These are phyloP conservation scores for Populus euphratica DNA, from an alignment of 345 rosid species.

Conservation along the genomic window DNA sequence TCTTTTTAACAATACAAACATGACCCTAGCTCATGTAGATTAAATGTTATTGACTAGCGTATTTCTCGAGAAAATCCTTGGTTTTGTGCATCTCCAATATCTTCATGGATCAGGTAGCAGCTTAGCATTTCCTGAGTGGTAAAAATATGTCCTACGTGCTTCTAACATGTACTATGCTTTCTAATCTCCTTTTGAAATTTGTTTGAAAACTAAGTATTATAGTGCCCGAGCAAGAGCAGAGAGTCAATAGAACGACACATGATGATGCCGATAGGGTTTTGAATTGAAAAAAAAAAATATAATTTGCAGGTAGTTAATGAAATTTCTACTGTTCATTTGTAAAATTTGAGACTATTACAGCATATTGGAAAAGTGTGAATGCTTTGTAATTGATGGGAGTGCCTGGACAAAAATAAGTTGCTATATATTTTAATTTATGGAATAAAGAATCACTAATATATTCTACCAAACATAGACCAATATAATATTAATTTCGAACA, in stretches of 20 bases:
- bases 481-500: background rate
- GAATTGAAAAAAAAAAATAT: background rate
- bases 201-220: background rate
- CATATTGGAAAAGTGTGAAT: background rate
- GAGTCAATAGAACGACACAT: background rate
- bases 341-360: background rate
- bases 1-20: background rate
- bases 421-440: background rate
- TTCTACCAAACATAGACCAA: background rate
- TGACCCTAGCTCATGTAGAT: background rate
- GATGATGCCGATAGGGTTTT: background rate
- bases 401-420: background rate
- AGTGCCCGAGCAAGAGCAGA: background rate
- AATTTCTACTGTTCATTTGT: background rate
- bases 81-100: background rate
- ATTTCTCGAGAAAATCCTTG: background rate
- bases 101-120: background rate
- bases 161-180: background rate
- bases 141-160: background rate
- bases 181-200: background rate
- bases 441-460: background rate
- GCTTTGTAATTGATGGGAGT: background rate
- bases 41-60: background rate
- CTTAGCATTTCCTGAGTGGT: background rate
- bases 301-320: background rate